Conservation (phyloP, 768 basidiomycete species). For the Rhodotorula toruloides region DNA sequence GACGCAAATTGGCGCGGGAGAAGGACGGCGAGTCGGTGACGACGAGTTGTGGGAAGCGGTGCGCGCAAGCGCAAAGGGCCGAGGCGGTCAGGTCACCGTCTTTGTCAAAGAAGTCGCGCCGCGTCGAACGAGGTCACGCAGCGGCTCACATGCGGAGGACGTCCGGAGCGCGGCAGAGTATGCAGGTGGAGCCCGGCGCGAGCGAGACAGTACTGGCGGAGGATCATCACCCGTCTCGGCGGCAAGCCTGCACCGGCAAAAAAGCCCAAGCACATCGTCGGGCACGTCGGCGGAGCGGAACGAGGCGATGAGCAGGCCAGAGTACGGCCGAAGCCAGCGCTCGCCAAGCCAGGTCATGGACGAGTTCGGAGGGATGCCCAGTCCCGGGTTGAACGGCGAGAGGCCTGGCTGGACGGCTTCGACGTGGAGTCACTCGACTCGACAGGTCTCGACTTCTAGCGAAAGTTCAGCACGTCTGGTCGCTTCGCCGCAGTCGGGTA, state of each 20-base stretch:
- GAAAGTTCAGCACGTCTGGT: too few relatives aligned
- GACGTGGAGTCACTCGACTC: conserved; percentile 13
- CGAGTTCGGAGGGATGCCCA: too few relatives aligned
- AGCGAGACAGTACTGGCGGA: not conserved
- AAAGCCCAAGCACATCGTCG: not conserved
- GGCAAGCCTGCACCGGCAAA: too few relatives aligned
- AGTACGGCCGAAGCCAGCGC: not conserved
- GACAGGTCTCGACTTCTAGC: too few relatives aligned
- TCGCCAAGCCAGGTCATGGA: too few relatives aligned
- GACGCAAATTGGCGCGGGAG: conserved; percentile 75
- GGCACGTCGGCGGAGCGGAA: not conserved
- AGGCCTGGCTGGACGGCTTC: not conserved
- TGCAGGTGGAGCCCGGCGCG: not conserved
- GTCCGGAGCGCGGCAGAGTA: conserved; percentile 42
- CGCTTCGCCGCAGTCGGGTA: not conserved
- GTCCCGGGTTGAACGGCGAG: too few relatives aligned
- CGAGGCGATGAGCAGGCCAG: not conserved
- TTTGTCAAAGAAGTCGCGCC: conserved; percentile 76
- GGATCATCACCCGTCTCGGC: not conserved
- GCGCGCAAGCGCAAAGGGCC: conserved; percentile 53
- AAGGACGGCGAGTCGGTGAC: conserved; percentile 66
- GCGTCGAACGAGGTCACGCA: conserved; percentile 51
- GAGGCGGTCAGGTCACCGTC: conserved; percentile 59
- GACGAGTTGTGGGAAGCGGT: conserved; percentile 59
- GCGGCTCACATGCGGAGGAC: conserved; percentile 57